phyloP scores from a whole-genome alignment of 768 basidiomycete species.

The Tylopilus sp. region DNA sequence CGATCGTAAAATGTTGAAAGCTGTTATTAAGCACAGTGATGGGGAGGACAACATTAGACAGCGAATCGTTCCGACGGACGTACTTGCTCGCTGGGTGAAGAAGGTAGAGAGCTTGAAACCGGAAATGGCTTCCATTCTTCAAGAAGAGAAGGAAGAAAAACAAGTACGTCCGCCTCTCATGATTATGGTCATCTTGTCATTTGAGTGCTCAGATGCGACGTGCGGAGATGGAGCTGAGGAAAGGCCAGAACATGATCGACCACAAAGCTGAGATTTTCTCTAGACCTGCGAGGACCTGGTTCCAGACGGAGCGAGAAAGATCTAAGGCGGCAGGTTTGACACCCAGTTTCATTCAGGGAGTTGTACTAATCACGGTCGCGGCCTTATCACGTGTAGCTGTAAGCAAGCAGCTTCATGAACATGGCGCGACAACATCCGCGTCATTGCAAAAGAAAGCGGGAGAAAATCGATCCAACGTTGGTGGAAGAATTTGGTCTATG shows the following conservation, averaged over 20 bases:
- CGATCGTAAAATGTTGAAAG: slow-evolving; percentile 95
- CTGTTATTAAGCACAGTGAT: slow-evolving; percentile 84
- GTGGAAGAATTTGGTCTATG: slow-evolving; percentile 2
- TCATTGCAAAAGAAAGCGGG: slow-evolving; percentile 39
- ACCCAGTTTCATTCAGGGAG: background rate
- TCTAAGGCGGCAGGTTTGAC: slow-evolving; percentile 66
- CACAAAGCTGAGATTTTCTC: slow-evolving; percentile 91
- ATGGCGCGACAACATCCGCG: slow-evolving; percentile 38
- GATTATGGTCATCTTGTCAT: slow-evolving; percentile 7
- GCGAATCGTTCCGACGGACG: slow-evolving; percentile 78
- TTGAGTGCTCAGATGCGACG: slow-evolving; percentile 57
- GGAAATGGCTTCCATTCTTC: slow-evolving; percentile 76
- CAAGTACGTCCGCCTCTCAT: slow-evolving; percentile 46
- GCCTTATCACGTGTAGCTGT: slow-evolving; percentile 43
- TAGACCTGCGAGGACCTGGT: slow-evolving; percentile 97
- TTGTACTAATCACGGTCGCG: slow-evolving; percentile 1
- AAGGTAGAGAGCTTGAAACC: slow-evolving; percentile 67
- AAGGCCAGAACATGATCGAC: slow-evolving; percentile 93
- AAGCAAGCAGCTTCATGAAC: slow-evolving; percentile 75
- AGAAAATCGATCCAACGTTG: slow-evolving; percentile 41
- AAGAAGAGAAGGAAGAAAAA: slow-evolving; percentile 96
- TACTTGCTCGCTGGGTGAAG: slow-evolving; percentile 64
- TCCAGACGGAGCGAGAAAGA: slow-evolving; percentile 87
- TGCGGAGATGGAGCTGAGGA: slow-evolving; percentile 95
- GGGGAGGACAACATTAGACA: slow-evolving; percentile 82